phyloP scores from a whole-genome alignment of 306 rosid species.

The Nissolia schottii region DNA sequence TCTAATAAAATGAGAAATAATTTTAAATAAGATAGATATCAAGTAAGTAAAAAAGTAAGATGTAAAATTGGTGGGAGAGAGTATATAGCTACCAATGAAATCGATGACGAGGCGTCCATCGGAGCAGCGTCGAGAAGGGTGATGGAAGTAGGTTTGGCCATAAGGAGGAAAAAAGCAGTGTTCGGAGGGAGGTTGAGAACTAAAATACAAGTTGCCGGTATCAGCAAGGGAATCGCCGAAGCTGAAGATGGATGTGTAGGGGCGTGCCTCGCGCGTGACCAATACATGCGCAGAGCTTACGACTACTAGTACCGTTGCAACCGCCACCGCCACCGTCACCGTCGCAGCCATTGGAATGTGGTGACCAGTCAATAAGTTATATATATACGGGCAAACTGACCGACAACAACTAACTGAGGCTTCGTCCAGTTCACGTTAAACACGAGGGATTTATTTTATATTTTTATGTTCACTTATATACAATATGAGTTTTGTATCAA shows the following conservation, averaged over 20 bases:
- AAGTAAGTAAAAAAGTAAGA: neutral
- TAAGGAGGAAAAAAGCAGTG: constrained; percentile 37
- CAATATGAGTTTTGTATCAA: no score
- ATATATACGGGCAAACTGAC: no score
- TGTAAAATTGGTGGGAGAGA: no score
- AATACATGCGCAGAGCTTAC: neutral
- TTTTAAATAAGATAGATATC: neutral
- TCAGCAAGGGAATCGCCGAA: constrained; percentile 64
- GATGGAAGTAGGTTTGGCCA: constrained; percentile 60
- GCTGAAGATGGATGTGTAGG: constrained; percentile 50
- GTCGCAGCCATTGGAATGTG: neutral
- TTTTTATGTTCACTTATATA: no score
- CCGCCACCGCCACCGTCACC: neutral
- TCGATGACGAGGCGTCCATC: constrained; percentile 82
- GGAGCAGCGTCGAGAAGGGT: constrained; percentile 60
- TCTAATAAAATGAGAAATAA: neutral
- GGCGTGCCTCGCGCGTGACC: neutral
- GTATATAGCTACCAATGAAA: constrained; percentile 82
- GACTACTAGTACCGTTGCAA: neutral
- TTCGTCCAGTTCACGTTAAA: no score
- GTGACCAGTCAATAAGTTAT: no score
- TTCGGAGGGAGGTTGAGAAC: neutral
- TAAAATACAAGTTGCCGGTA: constrained; percentile 42
- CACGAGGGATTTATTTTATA: no score
- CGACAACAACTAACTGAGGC: no score